Conservation (phyloP, 2,329 filamentous ascomycete species). For the Monosporascus sp. region DNA sequence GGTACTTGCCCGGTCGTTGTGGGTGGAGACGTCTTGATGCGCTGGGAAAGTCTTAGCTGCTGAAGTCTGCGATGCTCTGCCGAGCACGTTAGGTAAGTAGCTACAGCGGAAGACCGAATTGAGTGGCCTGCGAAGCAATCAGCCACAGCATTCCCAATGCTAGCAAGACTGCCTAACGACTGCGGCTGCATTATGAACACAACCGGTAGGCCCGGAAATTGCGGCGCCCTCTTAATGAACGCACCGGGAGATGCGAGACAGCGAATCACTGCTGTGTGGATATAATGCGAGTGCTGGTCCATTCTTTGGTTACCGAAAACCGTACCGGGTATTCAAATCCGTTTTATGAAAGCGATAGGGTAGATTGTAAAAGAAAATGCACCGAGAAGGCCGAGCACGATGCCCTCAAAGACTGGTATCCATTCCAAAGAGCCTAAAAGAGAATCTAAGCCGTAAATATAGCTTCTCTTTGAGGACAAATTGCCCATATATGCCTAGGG, state of each 20-base stretch:
- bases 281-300: neutral
- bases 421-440: conserved; percentile 10
- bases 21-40: conserved; percentile 6
- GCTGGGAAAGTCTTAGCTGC: too few species aligned
- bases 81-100: too few species aligned
- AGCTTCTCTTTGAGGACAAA: neutral
- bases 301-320: neutral
- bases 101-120: too few species aligned
- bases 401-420: conserved; percentile 14
- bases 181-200: too few species aligned
- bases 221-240: neutral
- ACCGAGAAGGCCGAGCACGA: conserved; percentile 7
- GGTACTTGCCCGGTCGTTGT: conserved; percentile 1
- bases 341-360: conserved; percentile 9
- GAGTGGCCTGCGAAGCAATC: too few species aligned
- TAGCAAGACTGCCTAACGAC: too few species aligned
- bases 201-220: too few species aligned
- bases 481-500: neutral
- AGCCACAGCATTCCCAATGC: too few species aligned
- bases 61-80: too few species aligned
- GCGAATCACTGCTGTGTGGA: neutral
- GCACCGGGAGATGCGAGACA: neutral
- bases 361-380: conserved; percentile 9
- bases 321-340: conserved; percentile 1
- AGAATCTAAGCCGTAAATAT: neutral